A percentile compares a stretch with the other conserved stretches of the same genome.
Evolutionary conservation across 1,284 basidiomycete species (phyloP).

Genomic region (Rhodotorula sp.): DNA sequence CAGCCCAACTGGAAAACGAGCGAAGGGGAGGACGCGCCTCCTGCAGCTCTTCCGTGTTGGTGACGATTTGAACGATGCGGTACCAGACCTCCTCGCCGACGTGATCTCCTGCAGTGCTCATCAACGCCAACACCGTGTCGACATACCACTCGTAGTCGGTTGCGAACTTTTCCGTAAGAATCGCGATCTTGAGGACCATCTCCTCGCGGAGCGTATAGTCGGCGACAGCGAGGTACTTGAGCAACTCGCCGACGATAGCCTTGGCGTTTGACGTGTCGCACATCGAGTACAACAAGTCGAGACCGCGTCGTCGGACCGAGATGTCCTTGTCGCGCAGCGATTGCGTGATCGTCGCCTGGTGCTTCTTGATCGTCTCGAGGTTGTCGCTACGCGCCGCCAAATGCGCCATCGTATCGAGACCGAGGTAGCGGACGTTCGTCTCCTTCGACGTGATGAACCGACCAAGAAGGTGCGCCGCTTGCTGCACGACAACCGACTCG

Average conservation of each 20-base stretch:
- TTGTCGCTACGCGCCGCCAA: constrained; percentile 83
- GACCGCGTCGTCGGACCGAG: constrained; percentile 85
- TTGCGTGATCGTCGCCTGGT: constrained; percentile 91
- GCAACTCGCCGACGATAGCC: constrained; percentile 87
- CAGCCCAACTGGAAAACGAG: not conserved
- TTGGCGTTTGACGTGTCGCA: constrained; percentile 95
- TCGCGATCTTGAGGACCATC: constrained; percentile 98
- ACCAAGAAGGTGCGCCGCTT: constrained; percentile 87
- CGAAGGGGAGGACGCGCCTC: constrained; percentile 30
- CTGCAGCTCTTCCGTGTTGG: constrained; percentile 90
- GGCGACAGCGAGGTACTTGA: constrained; percentile 87
- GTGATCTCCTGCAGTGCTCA: constrained; percentile 89
- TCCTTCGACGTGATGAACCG: constrained; percentile 96
- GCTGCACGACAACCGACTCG: constrained; percentile 81
- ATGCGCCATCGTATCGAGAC: constrained; percentile 97
- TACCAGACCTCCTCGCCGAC: constrained; percentile 99
- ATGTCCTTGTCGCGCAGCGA: constrained; percentile 96
- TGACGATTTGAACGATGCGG: constrained; percentile 95
- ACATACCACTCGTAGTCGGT: constrained; percentile 73
- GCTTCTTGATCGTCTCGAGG: constrained; percentile 87
- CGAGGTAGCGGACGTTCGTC: constrained; percentile 97
- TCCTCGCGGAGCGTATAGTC: constrained; percentile 96
- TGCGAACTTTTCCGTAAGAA: constrained; percentile 96
- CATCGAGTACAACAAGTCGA: constrained; percentile 98
- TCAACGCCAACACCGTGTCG: constrained; percentile 90